Conservation (phyloP, 2,329 filamentous ascomycete species). For the Amauroascus niger region DNA sequence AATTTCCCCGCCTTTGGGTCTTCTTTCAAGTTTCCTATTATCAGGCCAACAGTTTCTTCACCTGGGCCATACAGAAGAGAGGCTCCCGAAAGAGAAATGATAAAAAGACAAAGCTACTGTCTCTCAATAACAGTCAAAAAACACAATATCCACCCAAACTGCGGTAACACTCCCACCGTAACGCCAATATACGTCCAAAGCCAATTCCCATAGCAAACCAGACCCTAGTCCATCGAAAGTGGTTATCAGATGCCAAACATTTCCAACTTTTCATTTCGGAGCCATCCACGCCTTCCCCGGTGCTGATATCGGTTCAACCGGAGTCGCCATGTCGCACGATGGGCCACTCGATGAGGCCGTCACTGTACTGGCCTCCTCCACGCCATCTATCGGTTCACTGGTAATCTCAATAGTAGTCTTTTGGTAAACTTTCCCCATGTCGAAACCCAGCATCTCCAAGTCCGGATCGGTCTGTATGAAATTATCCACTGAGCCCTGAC, state of each 20-base stretch:
- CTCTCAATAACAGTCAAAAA: neutral
- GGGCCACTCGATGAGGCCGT: neutral
- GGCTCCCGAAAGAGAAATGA: too few species aligned
- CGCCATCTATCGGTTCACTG: slow-evolving; percentile 22
- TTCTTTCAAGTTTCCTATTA: too few species aligned
- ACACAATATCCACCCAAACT: neutral
- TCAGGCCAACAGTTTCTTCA: too few species aligned
- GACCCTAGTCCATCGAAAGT: neutral
- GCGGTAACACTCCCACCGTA: neutral
- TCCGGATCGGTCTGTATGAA: slow-evolving; percentile 27
- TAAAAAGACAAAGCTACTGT: neutral
- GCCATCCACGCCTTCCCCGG: neutral
- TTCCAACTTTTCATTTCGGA: neutral
- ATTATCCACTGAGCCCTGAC: slow-evolving; percentile 33
- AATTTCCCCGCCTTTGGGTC: too few species aligned
- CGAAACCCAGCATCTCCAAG: slow-evolving; percentile 23
- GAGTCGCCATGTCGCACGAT: slow-evolving; percentile 2
- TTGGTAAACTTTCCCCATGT: slow-evolving; percentile 36
- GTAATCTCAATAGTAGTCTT: slow-evolving; percentile 39
- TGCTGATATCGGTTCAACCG: neutral
- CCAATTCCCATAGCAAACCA: neutral
- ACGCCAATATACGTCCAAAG: neutral
- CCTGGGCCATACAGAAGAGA: too few species aligned
- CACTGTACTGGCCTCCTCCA: neutral
- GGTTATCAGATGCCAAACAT: neutral